Conservation (phyloP, 306 rosid species). For the Mimosa pudica region DNA sequence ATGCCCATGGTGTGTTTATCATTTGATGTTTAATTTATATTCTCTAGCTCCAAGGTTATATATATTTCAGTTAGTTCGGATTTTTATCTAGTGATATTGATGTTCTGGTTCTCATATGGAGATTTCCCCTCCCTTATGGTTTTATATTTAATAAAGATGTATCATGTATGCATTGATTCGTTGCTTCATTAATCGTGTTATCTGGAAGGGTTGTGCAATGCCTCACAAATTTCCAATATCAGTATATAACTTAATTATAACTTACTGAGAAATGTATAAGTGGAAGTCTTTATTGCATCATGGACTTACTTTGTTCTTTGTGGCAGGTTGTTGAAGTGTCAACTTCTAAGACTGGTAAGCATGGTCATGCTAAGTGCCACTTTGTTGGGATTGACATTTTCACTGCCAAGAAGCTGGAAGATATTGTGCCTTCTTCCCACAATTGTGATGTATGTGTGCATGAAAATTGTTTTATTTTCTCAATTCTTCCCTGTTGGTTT, state of each 20-base stretch:
- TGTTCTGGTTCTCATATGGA: too few relatives aligned
- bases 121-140: too few relatives aligned
- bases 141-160: not conserved
- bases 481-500: not conserved
- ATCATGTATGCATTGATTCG: not conserved
- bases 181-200: not conserved
- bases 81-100: too few relatives aligned
- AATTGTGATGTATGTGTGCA: constrained; percentile 63
- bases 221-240: too few relatives aligned
- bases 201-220: not conserved
- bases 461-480: constrained; percentile 35
- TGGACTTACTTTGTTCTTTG: not conserved
- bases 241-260: not conserved
- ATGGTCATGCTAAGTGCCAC: constrained; percentile 67
- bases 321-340: constrained; percentile 61
- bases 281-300: not conserved
- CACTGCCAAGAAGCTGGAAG: constrained; percentile 59
- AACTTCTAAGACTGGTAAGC: constrained; percentile 62
- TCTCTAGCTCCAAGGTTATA: not conserved
- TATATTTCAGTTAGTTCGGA: too few relatives aligned
- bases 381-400: constrained; percentile 79
- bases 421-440: constrained; percentile 80
- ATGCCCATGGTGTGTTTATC: not conserved
- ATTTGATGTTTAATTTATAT: not conserved
- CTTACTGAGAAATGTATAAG: not conserved